These are phyloP conservation scores for Fusarium incarnatum DNA, from an alignment of 2,329 filamentous ascomycete genomes.

Conservation along the genomic window DNA sequence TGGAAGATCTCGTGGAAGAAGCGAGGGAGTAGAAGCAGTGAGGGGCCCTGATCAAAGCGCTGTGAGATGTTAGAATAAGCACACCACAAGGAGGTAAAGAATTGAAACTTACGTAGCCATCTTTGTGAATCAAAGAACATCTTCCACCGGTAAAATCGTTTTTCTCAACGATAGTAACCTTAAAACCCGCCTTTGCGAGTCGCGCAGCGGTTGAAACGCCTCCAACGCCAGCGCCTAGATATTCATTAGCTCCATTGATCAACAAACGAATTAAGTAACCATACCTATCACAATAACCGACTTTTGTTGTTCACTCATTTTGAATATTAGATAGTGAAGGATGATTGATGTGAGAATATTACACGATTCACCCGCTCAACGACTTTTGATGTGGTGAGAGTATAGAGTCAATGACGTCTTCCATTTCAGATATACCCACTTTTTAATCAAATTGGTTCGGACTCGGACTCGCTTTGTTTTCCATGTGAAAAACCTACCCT, in stretches of 20 bases:
- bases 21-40: slow-evolving; percentile 76
- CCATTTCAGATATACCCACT: slow-evolving; percentile 24
- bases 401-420: slow-evolving; percentile 40
- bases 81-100: rapidly evolving
- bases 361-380: neutral
- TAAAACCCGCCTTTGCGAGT: slow-evolving; percentile 75
- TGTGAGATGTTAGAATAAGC: slow-evolving; percentile 41
- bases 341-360: neutral
- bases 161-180: slow-evolving; percentile 83
- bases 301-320: slow-evolving; percentile 41
- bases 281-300: slow-evolving; percentile 48
- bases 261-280: neutral
- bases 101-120: slow-evolving; percentile 56
- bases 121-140: slow-evolving; percentile 72
- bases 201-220: slow-evolving; percentile 78
- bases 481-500: slow-evolving; percentile 24
- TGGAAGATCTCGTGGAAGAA: slow-evolving; percentile 76
- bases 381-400: slow-evolving; percentile 17
- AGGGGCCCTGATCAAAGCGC: slow-evolving; percentile 82
- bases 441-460: slow-evolving; percentile 16
- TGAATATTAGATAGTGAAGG: neutral
- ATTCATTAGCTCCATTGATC: neutral
- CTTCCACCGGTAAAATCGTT: slow-evolving; percentile 78
- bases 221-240: slow-evolving; percentile 74
- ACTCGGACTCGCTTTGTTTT: slow-evolving; percentile 7